phyloP scores from a whole-genome alignment of 148 eudicot genomes.

The Chenopodium quinoa region DNA sequence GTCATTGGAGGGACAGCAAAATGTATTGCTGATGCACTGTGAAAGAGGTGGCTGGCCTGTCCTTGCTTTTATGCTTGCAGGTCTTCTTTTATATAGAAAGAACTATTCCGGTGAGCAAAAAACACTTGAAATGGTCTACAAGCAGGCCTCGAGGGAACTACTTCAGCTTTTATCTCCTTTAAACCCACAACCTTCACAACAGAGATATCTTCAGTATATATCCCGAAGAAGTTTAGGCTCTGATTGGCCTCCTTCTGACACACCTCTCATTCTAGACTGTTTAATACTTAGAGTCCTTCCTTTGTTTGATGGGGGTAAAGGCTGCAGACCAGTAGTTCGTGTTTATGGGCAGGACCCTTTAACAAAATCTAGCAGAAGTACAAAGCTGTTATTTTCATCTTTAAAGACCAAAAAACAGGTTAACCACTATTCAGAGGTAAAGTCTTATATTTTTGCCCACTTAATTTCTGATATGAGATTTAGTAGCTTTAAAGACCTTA shows the following conservation, averaged over 20 bases:
- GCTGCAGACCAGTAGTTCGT: slow-evolving; percentile 63
- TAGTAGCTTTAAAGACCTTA: slow-evolving; percentile 19
- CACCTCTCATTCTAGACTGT: slow-evolving; percentile 55
- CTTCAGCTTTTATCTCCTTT: slow-evolving; percentile 59
- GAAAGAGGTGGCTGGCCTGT: slow-evolving; percentile 86
- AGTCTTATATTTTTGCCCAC: slow-evolving; percentile 8
- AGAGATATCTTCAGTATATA: slow-evolving; percentile 74
- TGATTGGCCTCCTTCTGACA: slow-evolving; percentile 61
- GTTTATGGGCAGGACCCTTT: slow-evolving; percentile 66
- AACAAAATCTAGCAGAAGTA: slow-evolving; percentile 47
- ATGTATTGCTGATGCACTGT: slow-evolving; percentile 73
- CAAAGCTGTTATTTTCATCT: slow-evolving; percentile 60
- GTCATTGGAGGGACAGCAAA: slow-evolving; percentile 68
- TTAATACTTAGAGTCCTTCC: slow-evolving; percentile 57
- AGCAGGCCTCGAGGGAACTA: slow-evolving; percentile 72
- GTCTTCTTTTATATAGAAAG: slow-evolving; percentile 64
- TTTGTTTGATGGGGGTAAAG: slow-evolving; percentile 48
- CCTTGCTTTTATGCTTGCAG: slow-evolving; percentile 85
- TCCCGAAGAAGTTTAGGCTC: slow-evolving; percentile 52
- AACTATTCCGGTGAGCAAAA: slow-evolving; percentile 68
- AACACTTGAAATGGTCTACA: slow-evolving; percentile 76
- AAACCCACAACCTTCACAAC: slow-evolving; percentile 69
- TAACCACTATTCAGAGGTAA: slow-evolving; percentile 58
- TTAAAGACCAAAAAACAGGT: slow-evolving; percentile 46
- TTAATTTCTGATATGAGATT: not conserved